Evolutionary conservation across 441 rosid species (phyloP).

Genomic region (Croton setiger): DNA sequence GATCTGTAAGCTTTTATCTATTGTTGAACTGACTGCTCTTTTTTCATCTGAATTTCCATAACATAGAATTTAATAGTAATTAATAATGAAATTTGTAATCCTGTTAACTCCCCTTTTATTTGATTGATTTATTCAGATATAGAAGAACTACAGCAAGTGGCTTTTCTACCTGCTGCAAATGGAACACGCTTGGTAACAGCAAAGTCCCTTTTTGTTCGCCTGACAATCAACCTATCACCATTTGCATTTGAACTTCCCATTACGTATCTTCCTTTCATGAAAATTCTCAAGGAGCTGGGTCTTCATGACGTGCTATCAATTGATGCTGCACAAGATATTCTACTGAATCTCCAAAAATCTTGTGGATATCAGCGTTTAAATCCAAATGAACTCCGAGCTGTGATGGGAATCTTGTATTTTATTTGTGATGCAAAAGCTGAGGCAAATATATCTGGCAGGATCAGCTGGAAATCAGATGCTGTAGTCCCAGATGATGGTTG

Average conservation of each 20-base stretch:
- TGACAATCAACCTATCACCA: slow-evolving; percentile 84
- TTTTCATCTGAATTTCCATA: neutral
- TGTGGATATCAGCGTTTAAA: slow-evolving; percentile 93
- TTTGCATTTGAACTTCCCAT: slow-evolving; percentile 96
- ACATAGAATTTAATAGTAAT: neutral
- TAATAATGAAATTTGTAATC: slow-evolving; percentile 9
- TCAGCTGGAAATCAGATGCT: slow-evolving; percentile 53
- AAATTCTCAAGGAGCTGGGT: slow-evolving; percentile 87
- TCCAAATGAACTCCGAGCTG: slow-evolving; percentile 98
- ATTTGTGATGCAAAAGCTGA: slow-evolving; percentile 51
- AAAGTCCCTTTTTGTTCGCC: slow-evolving; percentile 75
- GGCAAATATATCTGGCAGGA: slow-evolving; percentile 29
- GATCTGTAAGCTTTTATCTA: neutral
- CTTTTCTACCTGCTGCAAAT: slow-evolving; percentile 95
- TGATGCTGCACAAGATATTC: slow-evolving; percentile 71
- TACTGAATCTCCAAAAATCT: slow-evolving; percentile 66
- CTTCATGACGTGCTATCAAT: slow-evolving; percentile 78
- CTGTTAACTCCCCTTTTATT: neutral
- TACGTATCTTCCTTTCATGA: slow-evolving; percentile 74
- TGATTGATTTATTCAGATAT: slow-evolving; percentile 48
- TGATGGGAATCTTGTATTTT: slow-evolving; percentile 80
- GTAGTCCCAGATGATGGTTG: slow-evolving; percentile 95
- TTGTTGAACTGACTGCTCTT: slow-evolving; percentile 1
- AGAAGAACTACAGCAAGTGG: slow-evolving; percentile 65
- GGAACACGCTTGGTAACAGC: slow-evolving; percentile 92